These are phyloP conservation scores for Aspergillus sp. DNA, from an alignment of 2,329 filamentous ascomycete genomes.

Conservation along the genomic window DNA sequence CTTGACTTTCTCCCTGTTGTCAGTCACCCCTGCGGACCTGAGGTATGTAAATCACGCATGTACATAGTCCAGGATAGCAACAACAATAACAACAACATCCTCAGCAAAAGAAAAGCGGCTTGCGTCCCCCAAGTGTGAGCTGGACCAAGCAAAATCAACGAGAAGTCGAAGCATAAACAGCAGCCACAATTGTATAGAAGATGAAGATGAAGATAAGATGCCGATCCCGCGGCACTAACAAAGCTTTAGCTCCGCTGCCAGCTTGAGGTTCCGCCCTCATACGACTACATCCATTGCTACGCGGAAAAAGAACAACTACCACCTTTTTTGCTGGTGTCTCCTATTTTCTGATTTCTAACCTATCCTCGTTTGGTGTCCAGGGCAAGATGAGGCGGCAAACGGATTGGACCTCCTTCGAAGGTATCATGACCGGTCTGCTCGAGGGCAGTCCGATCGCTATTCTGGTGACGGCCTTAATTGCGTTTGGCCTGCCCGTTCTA, in stretches of 20 bases:
- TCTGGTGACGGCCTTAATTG: constrained; percentile 59
- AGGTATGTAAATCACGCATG: constrained; percentile 2
- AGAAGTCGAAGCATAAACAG: no score
- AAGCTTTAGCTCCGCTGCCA: no score
- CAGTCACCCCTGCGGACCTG: constrained; percentile 4
- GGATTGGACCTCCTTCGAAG: constrained; percentile 31
- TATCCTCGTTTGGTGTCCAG: not conserved
- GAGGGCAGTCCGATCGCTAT: constrained; percentile 43
- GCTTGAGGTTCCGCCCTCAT: no score
- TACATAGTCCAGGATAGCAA: not conserved
- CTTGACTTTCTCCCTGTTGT: not conserved
- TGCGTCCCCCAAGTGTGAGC: no score
- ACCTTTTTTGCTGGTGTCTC: not conserved
- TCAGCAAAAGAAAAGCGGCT: no score
- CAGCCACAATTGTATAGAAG: no score
- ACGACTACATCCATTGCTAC: no score
- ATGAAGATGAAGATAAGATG: no score
- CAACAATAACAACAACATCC: not conserved
- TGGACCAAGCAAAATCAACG: no score
- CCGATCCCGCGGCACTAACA: no score
- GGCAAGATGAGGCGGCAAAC: constrained; percentile 21
- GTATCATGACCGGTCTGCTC: constrained; percentile 35
- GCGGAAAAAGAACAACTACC: not conserved
- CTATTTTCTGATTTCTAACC: not conserved
- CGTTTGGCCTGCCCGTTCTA: constrained; percentile 64